A percentile compares a stretch with the other conserved stretches of the same genome.
These are phyloP conservation scores for Sugiyamaella paludigena DNA, from an alignment of 1,139 yeast genomes.

Conservation along the genomic window DNA sequence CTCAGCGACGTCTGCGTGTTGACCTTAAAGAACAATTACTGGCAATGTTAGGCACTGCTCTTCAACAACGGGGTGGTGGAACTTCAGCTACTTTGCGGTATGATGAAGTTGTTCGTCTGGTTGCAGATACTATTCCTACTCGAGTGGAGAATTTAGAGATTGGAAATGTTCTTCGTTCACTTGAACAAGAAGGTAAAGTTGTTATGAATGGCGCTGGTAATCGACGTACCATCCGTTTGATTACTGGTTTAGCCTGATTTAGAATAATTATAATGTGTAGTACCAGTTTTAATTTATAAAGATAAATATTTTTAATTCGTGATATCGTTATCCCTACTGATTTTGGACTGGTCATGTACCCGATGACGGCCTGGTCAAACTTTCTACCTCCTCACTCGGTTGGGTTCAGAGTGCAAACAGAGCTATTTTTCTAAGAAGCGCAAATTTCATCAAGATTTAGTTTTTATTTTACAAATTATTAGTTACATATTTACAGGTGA, in stretches of 20 bases:
- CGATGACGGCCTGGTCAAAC: too few species aligned
- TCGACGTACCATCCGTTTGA: conserved; percentile 61
- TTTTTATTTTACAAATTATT: background rate
- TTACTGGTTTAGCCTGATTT: conserved; percentile 19
- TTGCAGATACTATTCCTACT: conserved; percentile 68
- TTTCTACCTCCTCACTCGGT: too few species aligned
- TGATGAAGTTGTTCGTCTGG: conserved; percentile 56
- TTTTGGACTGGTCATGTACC: too few species aligned
- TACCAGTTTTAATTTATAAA: background rate
- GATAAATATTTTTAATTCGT: background rate
- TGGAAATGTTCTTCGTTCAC: conserved; percentile 61
- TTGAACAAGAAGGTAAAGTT: conserved; percentile 74
- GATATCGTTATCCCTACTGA: too few species aligned
- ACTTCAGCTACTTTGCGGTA: conserved; percentile 51
- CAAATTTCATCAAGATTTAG: background rate
- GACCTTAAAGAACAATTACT: conserved; percentile 63
- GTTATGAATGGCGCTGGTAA: conserved; percentile 72
- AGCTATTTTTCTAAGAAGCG: too few species aligned
- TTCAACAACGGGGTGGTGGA: conserved; percentile 19
- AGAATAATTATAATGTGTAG: background rate
- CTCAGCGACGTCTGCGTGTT: conserved; percentile 77
- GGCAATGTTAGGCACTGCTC: conserved; percentile 67
- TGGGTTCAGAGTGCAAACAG: too few species aligned
- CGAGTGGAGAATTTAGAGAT: conserved; percentile 71
- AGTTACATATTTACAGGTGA: conserved; percentile 12